These are phyloP conservation scores for Pseudotsuga menziesii DNA, from an alignment of 75 land plant genomes.

Conservation along the genomic window DNA sequence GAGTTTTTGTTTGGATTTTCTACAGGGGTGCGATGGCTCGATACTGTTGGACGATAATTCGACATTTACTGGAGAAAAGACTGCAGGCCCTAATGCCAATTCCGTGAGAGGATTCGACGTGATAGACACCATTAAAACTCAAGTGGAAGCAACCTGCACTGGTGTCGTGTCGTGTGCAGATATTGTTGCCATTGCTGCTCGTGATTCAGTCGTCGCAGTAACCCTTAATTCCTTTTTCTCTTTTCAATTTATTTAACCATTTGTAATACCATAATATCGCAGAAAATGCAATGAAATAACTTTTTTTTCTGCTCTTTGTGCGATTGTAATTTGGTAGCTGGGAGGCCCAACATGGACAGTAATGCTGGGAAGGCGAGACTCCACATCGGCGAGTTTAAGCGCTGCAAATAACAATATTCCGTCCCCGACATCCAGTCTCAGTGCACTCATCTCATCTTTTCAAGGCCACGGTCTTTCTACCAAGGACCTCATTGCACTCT, in stretches of 20 bases:
- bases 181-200: conserved; percentile 38
- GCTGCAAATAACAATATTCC: conserved; percentile 22
- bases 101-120: conserved; percentile 37
- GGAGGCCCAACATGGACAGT: conserved; percentile 41
- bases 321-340: conserved; percentile 1
- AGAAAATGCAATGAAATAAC: neutral
- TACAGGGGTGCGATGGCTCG: conserved; percentile 71
- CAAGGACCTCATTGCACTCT: conserved; percentile 24
- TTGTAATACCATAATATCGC: neutral
- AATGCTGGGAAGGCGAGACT: conserved; percentile 22
- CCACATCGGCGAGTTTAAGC: conserved; percentile 23
- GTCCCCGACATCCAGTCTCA: neutral
- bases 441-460: conserved; percentile 10
- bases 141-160: conserved; percentile 38
- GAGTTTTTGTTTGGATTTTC: too few species aligned
- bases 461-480: conserved; percentile 8
- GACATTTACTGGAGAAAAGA: conserved; percentile 33
- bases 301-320: neutral
- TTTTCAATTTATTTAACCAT: neutral
- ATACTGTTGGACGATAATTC: conserved; percentile 48
- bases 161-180: conserved; percentile 65
- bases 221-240: neutral
- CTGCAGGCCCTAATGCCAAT: conserved; percentile 33
- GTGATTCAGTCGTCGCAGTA: conserved; percentile 22
- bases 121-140: conserved; percentile 37